Evolutionary conservation across 1,284 basidiomycete species (phyloP), one percentile per base, ranked within the genome.

Genomic region (Lentinula novae-zelandiae): DNA sequence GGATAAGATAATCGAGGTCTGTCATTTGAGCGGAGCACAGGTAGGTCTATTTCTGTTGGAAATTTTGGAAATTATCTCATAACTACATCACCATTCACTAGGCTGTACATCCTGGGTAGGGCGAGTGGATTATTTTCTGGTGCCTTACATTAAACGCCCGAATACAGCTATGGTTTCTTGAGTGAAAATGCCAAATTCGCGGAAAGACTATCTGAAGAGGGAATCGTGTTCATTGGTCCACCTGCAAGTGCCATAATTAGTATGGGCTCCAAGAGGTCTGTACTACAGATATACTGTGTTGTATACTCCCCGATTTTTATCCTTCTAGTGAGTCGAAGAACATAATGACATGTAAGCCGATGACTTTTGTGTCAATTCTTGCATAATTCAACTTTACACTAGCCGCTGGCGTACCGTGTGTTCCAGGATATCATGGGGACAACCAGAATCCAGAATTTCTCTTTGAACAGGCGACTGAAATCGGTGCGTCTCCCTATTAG

Each of bases 181-280:
- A 95, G 93, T 67, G 94, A 96, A 76, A 98, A 98, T 72, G 90
- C 95, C 31, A 80, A 79, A 51, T 99, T 99, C 72, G 90, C 97
- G 8, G 85, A 90, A 67, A 86, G 82, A 65, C 86, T 98, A 44
- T 89, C 93, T 60, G 81, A 87, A 60, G 95, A 93, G 67, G 95
- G 96, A 10, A 90, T 99, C 65, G 87, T 93, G 15, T 99, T 99
- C 73, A 96, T 99, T 69, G 96, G 96, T 7, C 96, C 96, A 52
- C 93, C 95, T 27, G 89, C 95, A 7, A 87, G 88, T 70, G 96
- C 96, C 60, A 99, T 99, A 67, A 85, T 96, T 20, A 90, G 89
- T 63, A 95, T 96, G 93, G 94, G 93, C 2, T 93, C 90, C 5
- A 96, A 96, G 77, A 93, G 86, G 90, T 88, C 49, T n/a, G 67